Evolutionary conservation across 306 rosid species (phyloP).

Genomic region (Cajanus cajan): DNA sequence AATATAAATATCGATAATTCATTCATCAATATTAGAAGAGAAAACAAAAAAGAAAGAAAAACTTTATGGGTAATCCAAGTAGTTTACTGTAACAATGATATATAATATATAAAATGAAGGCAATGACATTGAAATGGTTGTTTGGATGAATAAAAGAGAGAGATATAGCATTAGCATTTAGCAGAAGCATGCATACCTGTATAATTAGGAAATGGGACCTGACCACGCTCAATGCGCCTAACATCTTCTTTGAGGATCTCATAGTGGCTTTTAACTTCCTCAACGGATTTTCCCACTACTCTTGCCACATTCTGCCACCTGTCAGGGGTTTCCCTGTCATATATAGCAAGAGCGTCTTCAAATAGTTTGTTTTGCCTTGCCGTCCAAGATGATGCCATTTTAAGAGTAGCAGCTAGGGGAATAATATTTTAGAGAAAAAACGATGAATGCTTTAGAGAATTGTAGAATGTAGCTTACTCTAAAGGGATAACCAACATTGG

Average conservation of each 20-base stretch:
- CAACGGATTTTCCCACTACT: slow-evolving; percentile 69
- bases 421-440: slow-evolving; percentile 6
- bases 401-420: not conserved
- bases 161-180: no score
- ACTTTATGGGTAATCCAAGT: no score
- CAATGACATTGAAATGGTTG: no score
- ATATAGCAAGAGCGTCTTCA: slow-evolving; percentile 70
- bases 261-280: slow-evolving; percentile 74
- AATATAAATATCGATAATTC: no score
- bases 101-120: no score
- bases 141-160: no score
- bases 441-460: slow-evolving; percentile 17
- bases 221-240: slow-evolving; percentile 61
- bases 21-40: no score
- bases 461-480: not conserved
- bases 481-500: slow-evolving; percentile 34
- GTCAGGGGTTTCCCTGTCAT: slow-evolving; percentile 72
- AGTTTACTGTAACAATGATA: no score
- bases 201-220: slow-evolving; percentile 56
- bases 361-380: slow-evolving; percentile 62
- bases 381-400: slow-evolving; percentile 73
- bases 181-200: not conserved
- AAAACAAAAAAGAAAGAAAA: no score
- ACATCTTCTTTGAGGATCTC: slow-evolving; percentile 72
- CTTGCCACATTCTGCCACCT: slow-evolving; percentile 79